Evolutionary conservation across 148 eudicot genomes (phyloP), one percentile per base, ranked within the genome.

Genomic region (Salicornia ramosissima): DNA sequence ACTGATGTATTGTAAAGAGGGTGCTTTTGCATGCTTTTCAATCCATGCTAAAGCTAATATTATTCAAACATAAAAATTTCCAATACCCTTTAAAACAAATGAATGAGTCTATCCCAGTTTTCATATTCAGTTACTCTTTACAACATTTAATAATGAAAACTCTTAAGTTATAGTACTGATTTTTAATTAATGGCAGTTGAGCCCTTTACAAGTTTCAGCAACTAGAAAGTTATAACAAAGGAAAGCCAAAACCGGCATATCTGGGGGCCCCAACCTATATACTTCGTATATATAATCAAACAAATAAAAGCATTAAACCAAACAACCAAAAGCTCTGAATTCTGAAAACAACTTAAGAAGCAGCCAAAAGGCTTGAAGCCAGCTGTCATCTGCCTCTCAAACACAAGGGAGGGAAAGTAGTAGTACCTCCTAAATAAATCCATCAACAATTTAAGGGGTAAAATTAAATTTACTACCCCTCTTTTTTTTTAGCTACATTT

Each of bases 351-450:
- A 71, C 71, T 55, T 28, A 18, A 43, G 65, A 50, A 65, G 50
- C 60, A 67, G 69, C 79, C 76, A 77, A 77, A 70, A 55, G 71
- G 68, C 65, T 52, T 71, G 21, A 69, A 62, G 69, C 61, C 72
- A 62, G 69, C 61, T 75, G 77, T 75, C 80, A 51, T 72, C 42
- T 63, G 79, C 60, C 70, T 64, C 46, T 76, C 66, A 70, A 70
- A 64, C 65, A 52, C 14, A 68, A 68, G 26, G n/a, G 10, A 26
- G 10, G n/a, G n/a, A n/a, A n/a, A n/a, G n/a, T n/a, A 28, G 26
- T 28, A 24, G 50, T 11, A 49, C n/a, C 53, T 46, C 50, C 51
- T 22, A 40, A 40, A 52, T 34, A 68, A 5, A 58, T n/a, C 12
- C 36, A 24, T 7, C 9, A 22, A 43, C 18, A n/a, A 21, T 29